phyloP scores from a whole-genome alignment of 2,329 filamentous ascomycete genomes.

The Penicillium psychrosexuale region DNA sequence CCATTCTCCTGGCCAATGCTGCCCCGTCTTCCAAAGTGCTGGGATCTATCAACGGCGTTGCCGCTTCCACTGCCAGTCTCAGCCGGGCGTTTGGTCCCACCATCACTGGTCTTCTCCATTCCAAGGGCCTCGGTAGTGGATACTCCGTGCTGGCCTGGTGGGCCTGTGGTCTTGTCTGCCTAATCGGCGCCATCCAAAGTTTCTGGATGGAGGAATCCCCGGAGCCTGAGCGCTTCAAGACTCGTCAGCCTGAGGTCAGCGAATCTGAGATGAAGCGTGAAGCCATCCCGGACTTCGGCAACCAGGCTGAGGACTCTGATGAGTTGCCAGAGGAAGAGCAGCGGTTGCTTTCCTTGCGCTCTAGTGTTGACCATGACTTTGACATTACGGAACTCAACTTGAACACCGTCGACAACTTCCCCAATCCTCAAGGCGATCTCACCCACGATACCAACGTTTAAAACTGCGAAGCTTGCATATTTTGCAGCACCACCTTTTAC shows the following conservation, averaged over 20 bases:
- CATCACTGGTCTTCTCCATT: constrained; percentile 79
- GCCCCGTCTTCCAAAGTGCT: constrained; percentile 80
- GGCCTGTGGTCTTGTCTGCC: constrained; percentile 74
- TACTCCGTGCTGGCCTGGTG: constrained; percentile 93
- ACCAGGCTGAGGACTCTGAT: constrained; percentile 22
- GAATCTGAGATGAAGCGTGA: constrained; percentile 30
- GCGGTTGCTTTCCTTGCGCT: constrained; percentile 36
- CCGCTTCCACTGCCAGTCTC: constrained; percentile 84
- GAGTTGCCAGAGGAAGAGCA: constrained; percentile 33
- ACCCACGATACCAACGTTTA: constrained; percentile 9
- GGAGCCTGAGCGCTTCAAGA: constrained; percentile 42
- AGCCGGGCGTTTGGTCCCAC: constrained; percentile 86
- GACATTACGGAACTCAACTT: constrained; percentile 29
- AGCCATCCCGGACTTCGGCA: constrained; percentile 21
- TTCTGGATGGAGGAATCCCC: constrained; percentile 67
- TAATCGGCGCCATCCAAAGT: constrained; percentile 71
- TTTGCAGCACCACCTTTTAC: neutral
- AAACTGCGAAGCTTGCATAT: neutral
- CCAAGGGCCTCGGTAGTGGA: constrained; percentile 71
- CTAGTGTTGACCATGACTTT: constrained; percentile 34
- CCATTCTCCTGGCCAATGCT: constrained; percentile 84
- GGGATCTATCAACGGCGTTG: constrained; percentile 88
- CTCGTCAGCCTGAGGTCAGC: constrained; percentile 23
- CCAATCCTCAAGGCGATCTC: constrained; percentile 8
- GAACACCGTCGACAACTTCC: constrained; percentile 14